Evolutionary conservation across 2,329 filamentous ascomycete species (phyloP), one percentile per base, ranked within the genome.

Genomic region (Nemania diffusa): DNA sequence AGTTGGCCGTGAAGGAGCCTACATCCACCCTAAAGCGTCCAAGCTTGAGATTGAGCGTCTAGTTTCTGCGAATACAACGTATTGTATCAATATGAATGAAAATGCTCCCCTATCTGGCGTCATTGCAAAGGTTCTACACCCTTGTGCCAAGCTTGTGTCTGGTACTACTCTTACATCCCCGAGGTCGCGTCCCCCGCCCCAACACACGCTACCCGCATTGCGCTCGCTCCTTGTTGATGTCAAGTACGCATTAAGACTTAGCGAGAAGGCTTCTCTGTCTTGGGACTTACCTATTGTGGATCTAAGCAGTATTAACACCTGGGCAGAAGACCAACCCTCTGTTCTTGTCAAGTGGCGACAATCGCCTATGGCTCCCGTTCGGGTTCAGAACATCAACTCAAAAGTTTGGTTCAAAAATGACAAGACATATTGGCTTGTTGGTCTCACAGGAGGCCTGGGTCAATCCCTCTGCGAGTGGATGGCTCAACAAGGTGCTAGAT

Each of bases 391-490:
- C 40, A 48, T 62, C 11, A 22, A 58, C 8, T 17, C 53, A 1
- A 40, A 8, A 22, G 24, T 51, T 1, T 20, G 9, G 2, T 63
- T 67, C 13, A 7, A 5, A 1, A 4, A 17, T 2, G 26, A 59
- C 42, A 56, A 34, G 17, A 72, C 68, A 3, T 72, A 69, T 20
- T 68, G 57, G 51, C 60, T 72, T 1, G 61, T 64, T 20, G 70
- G 70, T 2, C 46, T 72, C 1, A 60, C 61, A 1, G 70, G 68
- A 3, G 62, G 53, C 6, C 57, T 72, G 13, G 70, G 70, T 7
- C 40, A 62, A 0, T 64, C 62, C 1, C 64, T 72, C 5, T 60
- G 58, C 5, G 40, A 69, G 11, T 72, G 68, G 68, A 72, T 72
- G 70, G 57, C 48, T 17, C 8, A 57, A 0, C 63, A 51, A 1